Base-by-base conservation (phyloP, 768 basidiomycete genomes). In the Tricholoma furcatifolium region DNA sequence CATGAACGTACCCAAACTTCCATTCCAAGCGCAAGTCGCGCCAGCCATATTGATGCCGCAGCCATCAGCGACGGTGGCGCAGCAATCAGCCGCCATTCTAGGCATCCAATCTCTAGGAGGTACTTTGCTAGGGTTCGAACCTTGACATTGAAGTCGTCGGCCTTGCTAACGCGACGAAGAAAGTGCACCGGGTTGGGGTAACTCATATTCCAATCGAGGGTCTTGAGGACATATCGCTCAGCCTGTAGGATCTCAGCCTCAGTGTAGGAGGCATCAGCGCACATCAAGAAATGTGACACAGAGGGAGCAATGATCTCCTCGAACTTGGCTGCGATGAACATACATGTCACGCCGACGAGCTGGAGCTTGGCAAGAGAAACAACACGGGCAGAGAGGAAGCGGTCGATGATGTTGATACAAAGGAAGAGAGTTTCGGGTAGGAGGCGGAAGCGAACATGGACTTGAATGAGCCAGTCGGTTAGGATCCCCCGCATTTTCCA, bases 401-500 rank as follows among this genome's bases (percentile, higher is more conserved):
- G 86, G 60, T 90, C 88, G 57, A 98, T 88, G 67, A 98, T 87
- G 78, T 99, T 98, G 61, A 92, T 82, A 62, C 87, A 87, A 51
- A 98, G 82, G 75, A 97, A 98, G 41, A 98, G 84, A 0, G 97
- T 98, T 72, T 99, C 96, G 2, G 94, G 89, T 7, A 95, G 79
- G 10, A 98, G 80, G 58, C 88, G 86, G 79, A 96, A 98, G 58
- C 92, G 89, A 59, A 83, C 81, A 68, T 98, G 97, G 18, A 98
- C 87, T 71, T 95, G 93, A 59, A 98, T 88, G 56, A 98, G 77
- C 95, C 95, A 98, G 74, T 98, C 96, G 53, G 89, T 87, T 23
- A 98, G 81, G 58, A 98, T 90, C 6, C 89, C 88, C 8, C 96
- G 91, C 91, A 96, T 96, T 58, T 90, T 88, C 96, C 96, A 98